phyloP scores from a whole-genome alignment of 257 asterid species.

The Solanum appendiculatum region DNA sequence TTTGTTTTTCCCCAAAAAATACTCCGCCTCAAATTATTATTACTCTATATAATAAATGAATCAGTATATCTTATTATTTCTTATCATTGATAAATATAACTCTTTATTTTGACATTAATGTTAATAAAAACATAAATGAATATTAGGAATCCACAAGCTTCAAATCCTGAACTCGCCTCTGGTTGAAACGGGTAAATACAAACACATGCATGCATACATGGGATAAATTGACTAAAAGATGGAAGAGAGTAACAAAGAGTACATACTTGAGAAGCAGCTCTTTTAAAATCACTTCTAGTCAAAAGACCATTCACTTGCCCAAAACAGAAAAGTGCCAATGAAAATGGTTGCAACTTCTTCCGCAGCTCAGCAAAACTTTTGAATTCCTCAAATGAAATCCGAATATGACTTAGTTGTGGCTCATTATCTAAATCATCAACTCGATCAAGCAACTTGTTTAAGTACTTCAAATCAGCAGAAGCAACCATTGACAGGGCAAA shows the following conservation, averaged over 20 bases:
- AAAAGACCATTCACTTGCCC: slow-evolving; percentile 67
- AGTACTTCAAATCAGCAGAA: slow-evolving; percentile 75
- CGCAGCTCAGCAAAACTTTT: slow-evolving; percentile 62
- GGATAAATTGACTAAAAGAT: not conserved
- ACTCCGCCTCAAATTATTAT: not conserved
- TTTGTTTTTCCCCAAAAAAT: not conserved
- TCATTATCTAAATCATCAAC: slow-evolving; percentile 52
- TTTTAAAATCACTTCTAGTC: slow-evolving; percentile 58
- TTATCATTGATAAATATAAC: not conserved
- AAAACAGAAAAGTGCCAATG: slow-evolving; percentile 71
- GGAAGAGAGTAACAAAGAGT: not conserved
- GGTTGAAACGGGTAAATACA: not conserved
- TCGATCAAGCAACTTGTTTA: slow-evolving; percentile 52
- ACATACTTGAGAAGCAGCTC: slow-evolving; percentile 80
- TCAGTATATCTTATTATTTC: not conserved
- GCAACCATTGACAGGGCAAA: slow-evolving; percentile 85
- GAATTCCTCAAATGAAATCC: slow-evolving; percentile 66
- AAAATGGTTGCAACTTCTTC: slow-evolving; percentile 59
- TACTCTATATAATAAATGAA: not conserved
- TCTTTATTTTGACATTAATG: not conserved
- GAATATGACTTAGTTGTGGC: slow-evolving; percentile 35
- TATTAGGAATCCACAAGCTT: not conserved
- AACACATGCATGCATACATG: not conserved
- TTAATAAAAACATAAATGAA: not conserved
- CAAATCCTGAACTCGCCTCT: not conserved